phyloP scores from a whole-genome alignment of 345 rosid genomes.

The Bretschneidera sinensis region DNA sequence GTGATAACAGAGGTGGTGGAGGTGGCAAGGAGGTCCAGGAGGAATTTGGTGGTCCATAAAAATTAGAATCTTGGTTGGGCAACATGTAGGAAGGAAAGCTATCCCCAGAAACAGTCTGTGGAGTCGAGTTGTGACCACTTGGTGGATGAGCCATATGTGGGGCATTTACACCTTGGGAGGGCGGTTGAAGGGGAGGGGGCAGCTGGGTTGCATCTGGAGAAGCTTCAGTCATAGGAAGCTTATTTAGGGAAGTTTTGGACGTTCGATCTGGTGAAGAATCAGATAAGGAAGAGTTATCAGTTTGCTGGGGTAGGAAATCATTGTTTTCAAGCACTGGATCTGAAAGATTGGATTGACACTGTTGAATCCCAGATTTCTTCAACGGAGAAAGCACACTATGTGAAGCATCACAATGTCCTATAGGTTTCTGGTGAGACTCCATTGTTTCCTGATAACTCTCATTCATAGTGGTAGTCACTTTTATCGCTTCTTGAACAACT shows the following conservation, averaged over 20 bases:
- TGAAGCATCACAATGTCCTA: conserved; percentile 13
- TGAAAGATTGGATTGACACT: conserved; percentile 17
- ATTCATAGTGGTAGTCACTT: conserved; percentile 7
- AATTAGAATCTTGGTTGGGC: conserved; percentile 29
- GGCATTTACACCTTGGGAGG: conserved; percentile 17
- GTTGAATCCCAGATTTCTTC: conserved; percentile 17
- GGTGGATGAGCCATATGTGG: conserved; percentile 13
- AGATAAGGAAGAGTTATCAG: conserved; percentile 31
- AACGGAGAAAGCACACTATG: conserved; percentile 3
- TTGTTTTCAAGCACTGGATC: conserved; percentile 22
- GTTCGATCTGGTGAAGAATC: conserved; percentile 25
- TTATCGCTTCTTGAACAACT: conserved; percentile 15
- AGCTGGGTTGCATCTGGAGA: conserved; percentile 16
- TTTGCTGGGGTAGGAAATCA: conserved; percentile 19
- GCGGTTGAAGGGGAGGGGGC: conserved; percentile 14
- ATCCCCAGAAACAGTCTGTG: conserved; percentile 22
- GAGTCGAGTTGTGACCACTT: conserved; percentile 11
- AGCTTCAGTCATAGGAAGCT: conserved; percentile 10
- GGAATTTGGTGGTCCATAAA: conserved; percentile 22
- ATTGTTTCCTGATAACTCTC: conserved; percentile 11
- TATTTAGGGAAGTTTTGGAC: conserved; percentile 18
- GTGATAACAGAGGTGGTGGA: conserved; percentile 18
- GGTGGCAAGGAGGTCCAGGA: conserved; percentile 29
- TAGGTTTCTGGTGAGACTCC: conserved; percentile 12
- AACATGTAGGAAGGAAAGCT: conserved; percentile 32